Evolutionary conservation across 108 stramenopile genomes (phyloP), one percentile per base, ranked within the genome.

Genomic region (Cylindrotheca closterium): DNA sequence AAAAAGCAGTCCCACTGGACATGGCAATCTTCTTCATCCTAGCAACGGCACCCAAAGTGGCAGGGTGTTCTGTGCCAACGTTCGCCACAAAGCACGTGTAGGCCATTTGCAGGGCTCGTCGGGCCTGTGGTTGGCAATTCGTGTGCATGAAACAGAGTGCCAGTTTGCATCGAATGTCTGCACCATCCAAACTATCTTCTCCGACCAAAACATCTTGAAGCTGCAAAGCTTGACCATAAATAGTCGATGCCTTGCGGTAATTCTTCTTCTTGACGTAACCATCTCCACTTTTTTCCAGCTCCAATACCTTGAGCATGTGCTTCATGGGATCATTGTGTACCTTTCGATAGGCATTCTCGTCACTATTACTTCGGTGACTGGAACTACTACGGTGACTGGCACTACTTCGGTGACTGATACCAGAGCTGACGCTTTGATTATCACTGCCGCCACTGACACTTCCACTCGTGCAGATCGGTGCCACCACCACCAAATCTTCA

Each of bases 121-220:
- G 15, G 8, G 61, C 61, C 19, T 49, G 48, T 12, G 23, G n/a
- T 29, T 19, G 46, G 27, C 27, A 8, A 4, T 8, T 15, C 12
- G 26, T 62, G 12, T 28, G 23, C 48, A 62, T 49, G 53, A 26
- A 65, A 53, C 51, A 55, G 29, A 21, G 34, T 17, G 52, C 51
- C 32, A 55, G 64, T 29, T 65, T 65, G 64, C 51, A 53, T 8
- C 51, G 51, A 24, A 65, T 54, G 33, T 65, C 64, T 7, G 64
- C 64, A 5, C 64, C 51, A 47, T 55, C 51, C 51, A 65, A 17
- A 55, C 34, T 55, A n/a, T 55, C 23, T 8, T 18, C 2, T 4
- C 64, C 51, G 3, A 37, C 29, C 19, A 55, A 19, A 7, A 28
- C 23, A 29, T 53, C 64, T 27, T 55, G 34, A 24, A 65, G 7